A percentile compares a stretch with the other conserved stretches of the same genome.
Conservation (phyloP, 345 rosid species). For the Clausena lansium region DNA sequence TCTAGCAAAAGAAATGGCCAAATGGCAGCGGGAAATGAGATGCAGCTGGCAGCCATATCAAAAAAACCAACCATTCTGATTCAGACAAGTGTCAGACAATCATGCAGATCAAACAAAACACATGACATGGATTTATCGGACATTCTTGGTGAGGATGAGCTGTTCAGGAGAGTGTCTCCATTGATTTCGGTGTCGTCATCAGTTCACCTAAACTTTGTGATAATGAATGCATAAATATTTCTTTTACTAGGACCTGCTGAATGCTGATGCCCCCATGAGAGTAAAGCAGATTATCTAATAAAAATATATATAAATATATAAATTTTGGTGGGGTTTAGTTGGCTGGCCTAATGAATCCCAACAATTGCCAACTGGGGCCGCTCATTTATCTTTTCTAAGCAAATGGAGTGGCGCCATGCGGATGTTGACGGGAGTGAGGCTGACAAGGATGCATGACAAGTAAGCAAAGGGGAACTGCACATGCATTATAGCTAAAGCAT, state of each 20-base stretch:
- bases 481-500: conserved; percentile 30
- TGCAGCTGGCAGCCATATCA: conserved; percentile 21
- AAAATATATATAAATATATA: no score
- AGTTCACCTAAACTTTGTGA: conserved; percentile 1
- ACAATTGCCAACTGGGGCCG: background rate
- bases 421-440: no score
- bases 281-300: no score
- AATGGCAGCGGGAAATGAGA: background rate
- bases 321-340: background rate
- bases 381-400: background rate
- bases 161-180: background rate
- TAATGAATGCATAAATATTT: background rate
- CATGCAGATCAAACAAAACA: background rate
- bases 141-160: background rate
- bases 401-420: background rate
- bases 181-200: background rate
- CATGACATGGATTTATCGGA: background rate
- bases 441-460: conserved; percentile 17
- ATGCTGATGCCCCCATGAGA: background rate
- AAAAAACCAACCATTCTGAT: background rate
- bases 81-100: background rate
- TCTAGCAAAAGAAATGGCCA: background rate
- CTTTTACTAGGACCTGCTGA: no score
- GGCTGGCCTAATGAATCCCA: background rate
- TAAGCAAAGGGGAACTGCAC: background rate